Base-by-base conservation (phyloP, 176 grass and related monocot genomes). In the Secale cereale region DNA sequence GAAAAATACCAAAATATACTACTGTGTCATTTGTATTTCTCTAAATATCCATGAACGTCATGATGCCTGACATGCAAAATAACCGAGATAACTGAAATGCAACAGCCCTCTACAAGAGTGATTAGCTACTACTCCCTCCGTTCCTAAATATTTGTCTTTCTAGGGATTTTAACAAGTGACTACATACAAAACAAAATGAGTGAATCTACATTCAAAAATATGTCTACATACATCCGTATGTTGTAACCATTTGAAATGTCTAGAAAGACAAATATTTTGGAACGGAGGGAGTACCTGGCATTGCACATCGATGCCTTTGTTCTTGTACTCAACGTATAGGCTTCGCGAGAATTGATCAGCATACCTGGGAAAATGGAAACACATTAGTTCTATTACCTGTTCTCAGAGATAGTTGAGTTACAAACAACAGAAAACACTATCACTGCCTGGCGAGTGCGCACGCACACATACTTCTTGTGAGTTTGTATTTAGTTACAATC, bases 281-380 rank as follows among this genome's bases (percentile, higher is more conserved):
- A n/a, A n/a, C n/a, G n/a, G n/a, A n/a, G n/a, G n/a, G n/a, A n/a
- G 9, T 79, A 97, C 94, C 92, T 97, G 94, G 45, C 94, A 94
- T 54, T 97, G 94, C 64, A 97, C 83, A 71, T 97, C 92, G 4
- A 94, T 94, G 71, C 94, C 94, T 86, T 85, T 90, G 85, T 83
- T 74, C 83, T 78, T 94, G 77, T 97, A 97, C 82, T 97, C 92
- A 0, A 90, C 90, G 59, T 90, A 89, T 19, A 97, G 92, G 63
- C 85, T 80, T 81, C 84, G 85, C 1, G 92, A 97, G 88, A 94
- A 90, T 65, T 94, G 92, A 64, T 91, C 90, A 3, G 92, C 65
- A 22, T 90, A 97, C 14, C 94, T 94, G 78, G 82, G 20, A 78
- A 63, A 64, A 10, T 54, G 59, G 32, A 40, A 72, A 60, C 6